phyloP scores from a whole-genome alignment of 352 stramenopile genomes.

The Globisporangium cystogenes region DNA sequence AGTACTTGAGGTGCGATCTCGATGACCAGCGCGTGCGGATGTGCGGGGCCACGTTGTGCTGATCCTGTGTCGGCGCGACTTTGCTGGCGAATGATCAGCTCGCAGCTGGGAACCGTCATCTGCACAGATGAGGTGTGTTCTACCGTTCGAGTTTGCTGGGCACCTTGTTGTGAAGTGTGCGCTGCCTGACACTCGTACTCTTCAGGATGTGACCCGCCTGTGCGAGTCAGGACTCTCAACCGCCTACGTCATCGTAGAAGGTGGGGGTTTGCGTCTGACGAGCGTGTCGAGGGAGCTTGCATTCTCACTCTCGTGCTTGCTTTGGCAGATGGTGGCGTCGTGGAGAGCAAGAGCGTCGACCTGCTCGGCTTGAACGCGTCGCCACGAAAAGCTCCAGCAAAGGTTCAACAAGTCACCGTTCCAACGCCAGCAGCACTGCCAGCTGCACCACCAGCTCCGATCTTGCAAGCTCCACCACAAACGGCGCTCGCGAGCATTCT shows the following conservation, averaged over 20 bases:
- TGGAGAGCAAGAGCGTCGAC: slow-evolving; percentile 16
- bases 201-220: slow-evolving; percentile 18
- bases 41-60: too few species aligned
- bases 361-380: slow-evolving; percentile 22
- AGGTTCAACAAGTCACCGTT: background rate
- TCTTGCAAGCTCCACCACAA: background rate
- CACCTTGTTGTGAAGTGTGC: background rate
- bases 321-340: slow-evolving; percentile 1
- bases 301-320: too few species aligned
- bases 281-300: background rate
- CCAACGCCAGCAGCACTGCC: background rate
- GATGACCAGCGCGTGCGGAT: background rate
- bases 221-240: slow-evolving; percentile 10
- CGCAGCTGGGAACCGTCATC: slow-evolving; percentile 7
- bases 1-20: slow-evolving; percentile 24
- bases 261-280: background rate
- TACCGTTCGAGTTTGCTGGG: background rate
- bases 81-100: slow-evolving; percentile 1
- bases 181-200: background rate
- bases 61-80: background rate
- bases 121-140: slow-evolving; percentile 9
- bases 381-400: background rate
- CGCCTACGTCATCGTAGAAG: slow-evolving; percentile 14
- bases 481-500: slow-evolving; percentile 12
- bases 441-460: background rate